These are phyloP conservation scores for Takakia lepidozioides DNA, from an alignment of 225 moss, liverwort and hornwort genomes.

Conservation along the genomic window DNA sequence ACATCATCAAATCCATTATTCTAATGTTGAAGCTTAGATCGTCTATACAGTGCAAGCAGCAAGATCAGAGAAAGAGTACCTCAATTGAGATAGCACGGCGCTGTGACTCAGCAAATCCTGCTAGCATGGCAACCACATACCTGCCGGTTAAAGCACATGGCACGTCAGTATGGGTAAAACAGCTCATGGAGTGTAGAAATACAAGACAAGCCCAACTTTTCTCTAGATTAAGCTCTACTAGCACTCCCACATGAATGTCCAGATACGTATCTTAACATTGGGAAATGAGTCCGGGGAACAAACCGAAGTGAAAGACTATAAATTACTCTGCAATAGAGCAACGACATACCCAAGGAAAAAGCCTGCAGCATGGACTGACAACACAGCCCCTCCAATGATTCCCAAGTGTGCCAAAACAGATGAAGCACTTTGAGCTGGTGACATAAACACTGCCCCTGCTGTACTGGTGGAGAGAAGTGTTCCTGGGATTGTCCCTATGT, in stretches of 20 bases:
- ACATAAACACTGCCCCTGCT: slow-evolving; percentile 13
- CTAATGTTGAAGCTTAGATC: no score
- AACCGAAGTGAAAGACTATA: not conserved
- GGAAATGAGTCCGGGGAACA: not conserved
- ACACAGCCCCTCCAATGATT: slow-evolving; percentile 29
- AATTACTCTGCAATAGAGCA: no score
- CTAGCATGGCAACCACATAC: slow-evolving; percentile 19
- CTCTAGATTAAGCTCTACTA: no score
- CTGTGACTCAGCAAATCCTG: slow-evolving; percentile 48
- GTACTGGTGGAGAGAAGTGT: slow-evolving; percentile 7
- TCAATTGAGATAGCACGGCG: slow-evolving; percentile 60
- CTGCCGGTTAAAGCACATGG: no score
- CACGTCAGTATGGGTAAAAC: no score
- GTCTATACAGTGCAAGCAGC: no score
- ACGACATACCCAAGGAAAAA: slow-evolving; percentile 59
- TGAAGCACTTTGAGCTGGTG: slow-evolving; percentile 20
- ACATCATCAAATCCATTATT: no score
- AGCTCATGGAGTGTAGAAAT: no score
- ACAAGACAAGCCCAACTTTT: no score
- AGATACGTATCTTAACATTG: not conserved
- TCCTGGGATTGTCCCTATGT: no score
- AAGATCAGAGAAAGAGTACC: slow-evolving; percentile 3
- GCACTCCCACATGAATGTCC: not conserved
- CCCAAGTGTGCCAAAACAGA: slow-evolving; percentile 27
- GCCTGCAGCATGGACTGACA: slow-evolving; percentile 37